Base-by-base conservation (phyloP, 108 stramenopile genomes). In the Aurantiochytrium sp. region DNA sequence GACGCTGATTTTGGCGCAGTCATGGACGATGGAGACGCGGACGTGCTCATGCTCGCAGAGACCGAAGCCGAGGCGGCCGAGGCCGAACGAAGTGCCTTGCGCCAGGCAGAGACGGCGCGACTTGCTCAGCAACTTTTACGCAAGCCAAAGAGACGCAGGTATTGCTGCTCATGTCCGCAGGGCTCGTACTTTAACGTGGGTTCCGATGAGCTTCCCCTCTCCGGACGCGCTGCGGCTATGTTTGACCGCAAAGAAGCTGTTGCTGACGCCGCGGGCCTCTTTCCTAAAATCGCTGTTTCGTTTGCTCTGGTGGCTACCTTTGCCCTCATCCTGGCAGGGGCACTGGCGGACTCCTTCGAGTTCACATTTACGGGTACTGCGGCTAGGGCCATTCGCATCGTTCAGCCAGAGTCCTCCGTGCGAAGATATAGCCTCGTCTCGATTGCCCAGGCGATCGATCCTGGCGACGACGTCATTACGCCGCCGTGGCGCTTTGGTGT, bases 361-460 rank as follows among this genome's bases (percentile, higher is more conserved):
- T 98, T 98, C 91, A 92, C 95, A 23, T 95, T 98, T 89, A 95
- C 93, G 44, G 97, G 97, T 19, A 87, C 96, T 55, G 96, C 96
- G 4, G 97, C 96, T 8, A 88, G 89, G 58, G 92, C 76, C 12
- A 83, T 83, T 83, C 19, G 25, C 0, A 53, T 94, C 12, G 89
- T 98, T 29, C 96, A 95, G 14, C 58, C 60, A 21, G 95, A 95
- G 45, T 91, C 93, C 35, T 57, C 88, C 8, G 58, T 5, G 29
- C 35, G 59, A 87, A 43, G 5, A 47, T 98, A 96, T 88, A 96
- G 96, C 5, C 83, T 97, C 14, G 59, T 96, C 18, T 94, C 95
- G 47, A 88, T 97, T 44, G 97, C 97, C 0, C 42, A 89, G 42
- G 91, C 95, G 23, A 72, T 98, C 53, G 25, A 55, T 14, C 60